Conservation (phyloP, 768 basidiomycete genomes). For the Daedaleopsis sinensis region DNA sequence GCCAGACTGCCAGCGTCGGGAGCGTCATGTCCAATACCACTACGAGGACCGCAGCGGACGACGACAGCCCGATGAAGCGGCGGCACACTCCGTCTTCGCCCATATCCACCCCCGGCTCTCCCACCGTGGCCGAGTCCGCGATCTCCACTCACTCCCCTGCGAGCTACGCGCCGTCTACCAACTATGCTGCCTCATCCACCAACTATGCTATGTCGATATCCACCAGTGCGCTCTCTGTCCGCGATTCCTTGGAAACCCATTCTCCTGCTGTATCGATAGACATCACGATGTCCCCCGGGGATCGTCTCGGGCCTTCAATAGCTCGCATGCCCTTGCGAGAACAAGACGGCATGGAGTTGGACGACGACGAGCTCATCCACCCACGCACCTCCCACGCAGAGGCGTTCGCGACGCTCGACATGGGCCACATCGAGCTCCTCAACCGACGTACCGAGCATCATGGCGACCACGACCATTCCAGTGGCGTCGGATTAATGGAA, state of each 20-base stretch:
- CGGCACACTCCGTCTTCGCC: slow-evolving; percentile 10
- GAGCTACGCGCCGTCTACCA: slow-evolving; percentile 18
- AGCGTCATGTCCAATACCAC: slow-evolving; percentile 14
- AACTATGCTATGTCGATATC: slow-evolving; percentile 5
- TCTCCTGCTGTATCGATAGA: slow-evolving; percentile 17
- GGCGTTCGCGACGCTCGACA: slow-evolving; percentile 39
- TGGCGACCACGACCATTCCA: slow-evolving; percentile 20
- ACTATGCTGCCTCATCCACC: slow-evolving; percentile 7
- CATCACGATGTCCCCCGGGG: slow-evolving; percentile 6
- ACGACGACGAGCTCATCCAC: slow-evolving; percentile 26
- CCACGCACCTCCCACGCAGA: slow-evolving; percentile 39
- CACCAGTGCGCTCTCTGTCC: slow-evolving; percentile 4
- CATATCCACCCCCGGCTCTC: slow-evolving; percentile 20
- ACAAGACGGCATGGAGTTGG: slow-evolving; percentile 21
- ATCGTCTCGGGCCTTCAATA: slow-evolving; percentile 9
- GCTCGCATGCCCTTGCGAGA: slow-evolving; percentile 7
- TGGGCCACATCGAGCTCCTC: slow-evolving; percentile 30
- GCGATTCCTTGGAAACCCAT: slow-evolving; percentile 12
- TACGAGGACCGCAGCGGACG: slow-evolving; percentile 12
- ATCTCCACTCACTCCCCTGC: slow-evolving; percentile 11
- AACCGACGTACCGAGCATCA: slow-evolving; percentile 24
- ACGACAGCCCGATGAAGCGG: slow-evolving; percentile 14
- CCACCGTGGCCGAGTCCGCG: slow-evolving; percentile 11
- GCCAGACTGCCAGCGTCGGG: slow-evolving; percentile 23
- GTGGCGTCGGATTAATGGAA: slow-evolving; percentile 20